Evolutionary conservation across 1,139 yeast species (phyloP), one percentile per base, ranked within the genome.

Genomic region (Saccharomyces uvarum): DNA sequence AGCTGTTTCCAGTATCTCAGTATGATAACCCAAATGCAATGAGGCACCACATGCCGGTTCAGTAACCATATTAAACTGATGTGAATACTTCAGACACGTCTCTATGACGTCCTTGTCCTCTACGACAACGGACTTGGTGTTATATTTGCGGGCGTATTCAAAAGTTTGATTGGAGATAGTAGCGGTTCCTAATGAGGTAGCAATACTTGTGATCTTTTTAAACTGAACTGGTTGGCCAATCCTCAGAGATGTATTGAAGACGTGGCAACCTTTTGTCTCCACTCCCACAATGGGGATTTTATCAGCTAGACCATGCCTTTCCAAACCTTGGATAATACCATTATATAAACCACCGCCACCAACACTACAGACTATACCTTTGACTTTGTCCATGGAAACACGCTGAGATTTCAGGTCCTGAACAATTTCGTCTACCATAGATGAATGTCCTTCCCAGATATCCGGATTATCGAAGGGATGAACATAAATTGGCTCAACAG

Each of bases 11-110:
- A 80, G 61, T 26, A 75, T 61, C 7, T 72, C 72, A 6, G 69
- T 63, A 51, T 76, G 69, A 63, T 80, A 80, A 2, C 78, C 75
- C 7, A 79, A 70, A 16, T 84, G 79, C 31, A 85, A 62, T 0
- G 89, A 78, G 1, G 88, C 90, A 9, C 89, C 90, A 71, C 91
- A 86, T 0, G 91, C 89, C 0, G 90, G 89, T 64, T 86, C 91
- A 0, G 83, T 81, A 7, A 83, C 72, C 52, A 77, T 71, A 42
- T 76, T 75, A 56, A 75, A 78, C 47, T 75, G 78, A 11, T 77
- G 73, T 5, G 82, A 78, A 60, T 77, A 82, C 46, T 68, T 71
- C 14, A 81, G 64, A 52, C 83, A 73, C 0, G 85, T 84, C 19
- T 68, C 65, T 1, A 80, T 71, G 0, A 88, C 82, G 52, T 82